Conservation (phyloP, 257 asterid genomes). For the Voacanga thouarsii region DNA sequence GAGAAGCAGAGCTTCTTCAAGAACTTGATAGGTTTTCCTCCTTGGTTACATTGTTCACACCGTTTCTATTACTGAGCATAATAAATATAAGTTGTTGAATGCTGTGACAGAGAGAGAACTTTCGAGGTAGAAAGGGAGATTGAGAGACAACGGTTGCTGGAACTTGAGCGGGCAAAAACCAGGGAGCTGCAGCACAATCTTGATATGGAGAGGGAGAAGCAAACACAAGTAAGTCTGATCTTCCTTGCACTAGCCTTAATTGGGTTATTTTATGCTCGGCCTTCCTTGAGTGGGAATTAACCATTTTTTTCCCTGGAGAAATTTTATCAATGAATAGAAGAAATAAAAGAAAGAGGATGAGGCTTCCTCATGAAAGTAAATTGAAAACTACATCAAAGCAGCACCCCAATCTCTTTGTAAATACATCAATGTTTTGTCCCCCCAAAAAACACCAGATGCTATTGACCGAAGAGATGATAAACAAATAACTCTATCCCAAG, state of each 20-base stretch:
- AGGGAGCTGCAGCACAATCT: slow-evolving; percentile 86
- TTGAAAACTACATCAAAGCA: background rate
- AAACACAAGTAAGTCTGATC: slow-evolving; percentile 64
- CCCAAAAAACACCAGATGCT: background rate
- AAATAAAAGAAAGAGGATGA: background rate
- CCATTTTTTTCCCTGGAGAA: background rate
- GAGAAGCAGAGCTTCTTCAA: slow-evolving; percentile 84
- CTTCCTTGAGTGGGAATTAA: background rate
- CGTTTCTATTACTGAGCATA: background rate
- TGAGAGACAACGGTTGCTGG: slow-evolving; percentile 79
- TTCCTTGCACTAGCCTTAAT: background rate
- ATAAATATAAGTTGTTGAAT: background rate
- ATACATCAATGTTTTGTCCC: background rate
- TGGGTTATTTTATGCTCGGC: background rate
- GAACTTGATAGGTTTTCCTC: slow-evolving; percentile 71
- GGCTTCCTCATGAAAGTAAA: background rate
- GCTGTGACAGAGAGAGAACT: slow-evolving; percentile 58
- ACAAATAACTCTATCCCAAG: background rate
- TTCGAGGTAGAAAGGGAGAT: slow-evolving; percentile 86
- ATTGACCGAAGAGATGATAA: background rate
- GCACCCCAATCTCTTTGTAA: background rate
- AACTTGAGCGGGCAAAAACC: slow-evolving; percentile 85
- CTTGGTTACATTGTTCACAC: slow-evolving; percentile 5
- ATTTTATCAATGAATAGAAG: background rate
- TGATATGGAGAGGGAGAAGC: slow-evolving; percentile 96